Evolutionary conservation across 345 rosid species (phyloP), one percentile per base, ranked within the genome.

Genomic region (Euphorbia tirucalli): DNA sequence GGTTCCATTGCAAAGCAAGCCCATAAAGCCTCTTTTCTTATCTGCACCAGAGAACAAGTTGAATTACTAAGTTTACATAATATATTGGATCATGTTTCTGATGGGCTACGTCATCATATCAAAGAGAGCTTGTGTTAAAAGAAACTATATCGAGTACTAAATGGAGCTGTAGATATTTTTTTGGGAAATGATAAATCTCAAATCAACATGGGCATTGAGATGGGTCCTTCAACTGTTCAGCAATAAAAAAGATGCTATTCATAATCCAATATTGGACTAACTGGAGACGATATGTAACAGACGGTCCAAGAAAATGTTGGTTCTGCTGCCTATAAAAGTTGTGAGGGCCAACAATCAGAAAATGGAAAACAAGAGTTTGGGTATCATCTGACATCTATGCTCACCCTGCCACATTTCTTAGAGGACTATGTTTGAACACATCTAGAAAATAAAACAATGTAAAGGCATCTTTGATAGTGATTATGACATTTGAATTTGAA

Each of bases 1-100:
- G 98, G 97, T 49, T 81, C 83, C 98, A 94, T 85, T 3, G 98
- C 95, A 85, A 80, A 87, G 82, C 93, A 85, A 73, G 97, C 91
- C 96, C 96, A 92, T 46, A 92, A 79, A 30, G 97, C 97, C 78
- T 90, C 96, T 82, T 94, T 92, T 83, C 98, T 82, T 62, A 89
- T 87, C 98, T 94, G 89, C 78, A 72, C n/a, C 30, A 70, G 64
- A 50, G 56, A 69, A 54, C 7, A 24, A 31, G 0, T 61, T 32
- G 55, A 59, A 64, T 50, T 16, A 70, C 19, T 19, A 60, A 55
- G 48, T 48, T 57, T 32, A 37, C 3, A 32, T 32, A 50, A 50
- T 39, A 21, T 48, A 31, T 8, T 25, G 22, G 21, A 52, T 28
- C 18, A 57, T 24, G 25, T 58, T 70, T 41, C 63, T 7, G 54